Evolutionary conservation across 495 filamentous ascomycete genomes (phyloP), one percentile per base, ranked within the genome.

Genomic region (Tuber brumale): DNA sequence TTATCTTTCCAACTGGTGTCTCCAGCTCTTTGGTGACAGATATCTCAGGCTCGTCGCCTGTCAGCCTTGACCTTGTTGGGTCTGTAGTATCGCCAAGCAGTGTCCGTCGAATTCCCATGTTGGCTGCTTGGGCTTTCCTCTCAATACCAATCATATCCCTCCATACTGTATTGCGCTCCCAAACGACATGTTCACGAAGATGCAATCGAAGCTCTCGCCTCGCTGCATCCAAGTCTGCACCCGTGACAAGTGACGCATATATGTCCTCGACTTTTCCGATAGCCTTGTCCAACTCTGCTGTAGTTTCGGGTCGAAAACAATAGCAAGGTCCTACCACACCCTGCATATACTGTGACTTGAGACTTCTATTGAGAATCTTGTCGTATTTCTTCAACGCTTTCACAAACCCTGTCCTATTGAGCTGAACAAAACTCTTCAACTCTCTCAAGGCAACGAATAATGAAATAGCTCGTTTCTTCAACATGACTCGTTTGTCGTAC

Each of bases 131-230:
- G 8, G 94, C 93, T 86, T 97, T 95, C 37, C 95, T 88, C 86
- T 99, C 95, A 77, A 99, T 93, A 74, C 95, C 95, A 82, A 99
- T 99, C 89, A 99, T 95, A 78, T 99, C 95, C 84, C 96, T 87
- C 95, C 95, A 99, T 7, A 99, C 95, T 0, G 95, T 99, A 80
- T 99, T 99, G 70, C 95, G 88, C 82, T 99, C 95, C 96, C 96
- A 99, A 45, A 98, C 94, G 27, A 99, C 95, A 85, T 99, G 95
- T 84, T 99, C 95, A 79, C 95, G 87, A 43, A 99, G 87, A 83
- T 99, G 94, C 35, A 97, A 90, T 69, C 95, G 88, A 66, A 99
- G 87, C 81, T 98, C 95, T 72, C 92, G 91, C 72, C 88, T 91
- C 2, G 95, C 95, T 19, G 89, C 84, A 31, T 87, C 85, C 8